Evolutionary conservation across 805 yeast species (phyloP), one percentile per base, ranked within the genome.

Genomic region (Yarrowia yakushimensis): DNA sequence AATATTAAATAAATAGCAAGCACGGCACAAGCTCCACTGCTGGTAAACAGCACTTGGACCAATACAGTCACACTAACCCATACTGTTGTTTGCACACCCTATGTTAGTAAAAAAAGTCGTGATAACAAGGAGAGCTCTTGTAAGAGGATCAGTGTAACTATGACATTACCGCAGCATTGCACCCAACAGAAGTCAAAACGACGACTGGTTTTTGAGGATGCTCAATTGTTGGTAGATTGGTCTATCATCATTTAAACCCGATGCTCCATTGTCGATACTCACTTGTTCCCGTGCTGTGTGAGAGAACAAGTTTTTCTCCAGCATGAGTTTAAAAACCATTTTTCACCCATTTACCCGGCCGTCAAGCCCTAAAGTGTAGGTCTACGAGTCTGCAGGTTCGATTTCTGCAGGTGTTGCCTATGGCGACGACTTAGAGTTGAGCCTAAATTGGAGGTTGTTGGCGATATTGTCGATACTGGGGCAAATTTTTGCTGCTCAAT

Each of bases 131-230:
- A 37, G 27, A 27, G 12, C 17, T 28, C 36, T 25, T 25, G 45
- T 11, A 36, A 25, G 7, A 17, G 12, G 39, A 39, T 55, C 61
- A 55, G 61, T 39, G 61, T 55, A 55, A 55, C 61, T 55, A 55
- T 55, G 61, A 55, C 61, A 55, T 55, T 55, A 55, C 61, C 61
- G 61, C 61, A 55, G 61, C 61, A 55, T 55, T 55, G 61, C 61
- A 20, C 20, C 48, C 61, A 54, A 55, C 61, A 55, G 48, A 55
- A 55, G 48, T 55, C 61, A 55, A 55, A 31, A 55, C 61, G 61
- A 55, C 48, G 28, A 55, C 46, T 55, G 61, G 36, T 39, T 55
- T 37, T 39, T 28, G 57, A 36, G 46, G 61, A 13, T 20, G 48
- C 61, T 55, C 61, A 23, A 39, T 39, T 39, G 37, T 37, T 39